Conservation (phyloP, 495 filamentous ascomycete genomes). For the Aspergillus homomorphus region DNA sequence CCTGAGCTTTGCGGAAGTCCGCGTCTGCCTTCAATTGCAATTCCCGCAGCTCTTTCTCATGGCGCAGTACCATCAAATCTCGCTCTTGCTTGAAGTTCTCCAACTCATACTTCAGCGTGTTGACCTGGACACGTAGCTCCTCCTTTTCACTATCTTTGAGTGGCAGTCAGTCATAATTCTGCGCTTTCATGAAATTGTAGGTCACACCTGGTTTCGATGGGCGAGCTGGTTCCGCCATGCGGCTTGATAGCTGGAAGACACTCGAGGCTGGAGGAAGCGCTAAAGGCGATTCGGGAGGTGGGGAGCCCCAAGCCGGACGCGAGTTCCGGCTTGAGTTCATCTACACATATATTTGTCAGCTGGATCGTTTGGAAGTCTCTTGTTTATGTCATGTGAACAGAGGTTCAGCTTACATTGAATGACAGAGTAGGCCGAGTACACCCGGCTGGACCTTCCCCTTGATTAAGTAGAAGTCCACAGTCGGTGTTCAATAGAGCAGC, state of each 20-base stretch:
- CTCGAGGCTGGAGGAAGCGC: conserved; percentile 29
- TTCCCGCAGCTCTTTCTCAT: conserved; percentile 80
- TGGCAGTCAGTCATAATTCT: conserved; percentile 13
- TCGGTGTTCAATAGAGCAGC: not conserved
- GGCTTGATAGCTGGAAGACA: conserved; percentile 29
- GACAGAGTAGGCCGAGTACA: not conserved
- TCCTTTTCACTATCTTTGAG: conserved; percentile 56
- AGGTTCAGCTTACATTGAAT: conserved; percentile 6
- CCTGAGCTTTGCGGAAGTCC: conserved; percentile 79
- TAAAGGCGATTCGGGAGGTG: conserved; percentile 32
- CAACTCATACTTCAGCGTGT: conserved; percentile 66
- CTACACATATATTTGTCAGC: conserved; percentile 13
- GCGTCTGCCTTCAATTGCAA: conserved; percentile 71
- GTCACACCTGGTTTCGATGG: conserved; percentile 28
- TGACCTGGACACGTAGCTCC: conserved; percentile 63
- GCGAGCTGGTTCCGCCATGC: conserved; percentile 20
- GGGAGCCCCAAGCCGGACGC: conserved; percentile 32
- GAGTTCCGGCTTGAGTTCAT: conserved; percentile 35
- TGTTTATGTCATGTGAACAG: not conserved
- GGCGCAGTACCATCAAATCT: conserved; percentile 68
- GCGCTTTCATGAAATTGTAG: not conserved
- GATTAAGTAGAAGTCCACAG: not conserved
- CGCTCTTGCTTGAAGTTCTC: conserved; percentile 80
- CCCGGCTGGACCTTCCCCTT: not conserved
- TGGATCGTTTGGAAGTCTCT: not conserved